phyloP scores from a whole-genome alignment of 2,329 filamentous ascomycete genomes.

The Exophiala phaeomuriformis region DNA sequence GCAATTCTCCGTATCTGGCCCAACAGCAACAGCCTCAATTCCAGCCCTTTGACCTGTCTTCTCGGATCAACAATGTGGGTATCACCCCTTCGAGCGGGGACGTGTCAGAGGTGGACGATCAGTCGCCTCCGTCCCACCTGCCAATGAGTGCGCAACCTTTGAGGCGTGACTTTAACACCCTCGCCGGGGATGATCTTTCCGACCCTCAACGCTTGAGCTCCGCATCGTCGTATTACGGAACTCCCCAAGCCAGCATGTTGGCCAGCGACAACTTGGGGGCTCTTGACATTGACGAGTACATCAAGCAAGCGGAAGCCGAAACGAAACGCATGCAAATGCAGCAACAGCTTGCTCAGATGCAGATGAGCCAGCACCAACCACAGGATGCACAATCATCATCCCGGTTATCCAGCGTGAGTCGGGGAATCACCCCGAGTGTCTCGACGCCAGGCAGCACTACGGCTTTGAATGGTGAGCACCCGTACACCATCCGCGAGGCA shows the following conservation, averaged over 20 bases:
- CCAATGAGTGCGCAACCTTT: constrained; percentile 12
- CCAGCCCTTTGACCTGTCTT: constrained; percentile 13
- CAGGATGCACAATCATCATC: constrained; percentile 13
- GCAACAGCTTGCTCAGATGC: constrained; percentile 19
- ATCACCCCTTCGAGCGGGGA: constrained; percentile 45
- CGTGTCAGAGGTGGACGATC: constrained; percentile 43
- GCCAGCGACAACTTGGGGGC: constrained; percentile 36
- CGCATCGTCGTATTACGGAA: constrained; percentile 38
- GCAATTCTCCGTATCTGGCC: constrained; percentile 29
- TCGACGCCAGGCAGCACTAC: constrained; percentile 19
- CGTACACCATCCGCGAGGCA: constrained; percentile 25
- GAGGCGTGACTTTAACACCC: constrained; percentile 29
- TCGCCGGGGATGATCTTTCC: constrained; percentile 35
- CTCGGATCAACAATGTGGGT: constrained; percentile 26
- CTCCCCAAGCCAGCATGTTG: constrained; percentile 37
- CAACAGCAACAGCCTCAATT: constrained; percentile 8
- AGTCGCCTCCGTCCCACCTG: constrained; percentile 20
- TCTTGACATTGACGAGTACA: constrained; percentile 40
- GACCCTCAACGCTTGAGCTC: constrained; percentile 38
- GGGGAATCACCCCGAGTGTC: constrained; percentile 21
- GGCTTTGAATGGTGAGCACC: constrained; percentile 12
- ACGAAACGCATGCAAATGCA: constrained; percentile 24
- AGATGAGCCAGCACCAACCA: constrained; percentile 6
- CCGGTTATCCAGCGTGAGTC: constrained; percentile 18
- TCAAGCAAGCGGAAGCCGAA: constrained; percentile 30